These are phyloP conservation scores for Aspergillus kassunensis DNA, from an alignment of 495 filamentous ascomycete genomes.

Conservation along the genomic window DNA sequence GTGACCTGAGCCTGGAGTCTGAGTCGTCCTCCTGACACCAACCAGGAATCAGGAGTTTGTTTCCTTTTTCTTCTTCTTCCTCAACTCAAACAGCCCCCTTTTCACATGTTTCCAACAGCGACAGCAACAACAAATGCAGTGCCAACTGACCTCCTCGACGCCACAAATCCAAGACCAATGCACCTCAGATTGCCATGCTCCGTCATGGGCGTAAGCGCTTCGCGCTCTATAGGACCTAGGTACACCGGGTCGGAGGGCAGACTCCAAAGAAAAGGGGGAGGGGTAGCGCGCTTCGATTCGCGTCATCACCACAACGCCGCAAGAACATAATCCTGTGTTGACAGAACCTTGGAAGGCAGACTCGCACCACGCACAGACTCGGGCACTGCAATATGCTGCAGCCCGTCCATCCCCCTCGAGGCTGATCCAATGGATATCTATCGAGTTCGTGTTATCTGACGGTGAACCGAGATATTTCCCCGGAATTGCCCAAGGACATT, in stretches of 20 bases:
- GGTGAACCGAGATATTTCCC: slow-evolving; percentile 7
- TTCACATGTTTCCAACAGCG: not conserved
- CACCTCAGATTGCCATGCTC: not conserved
- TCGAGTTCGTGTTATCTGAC: not conserved
- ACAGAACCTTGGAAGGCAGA: slow-evolving; percentile 9
- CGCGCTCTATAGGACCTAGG: not conserved
- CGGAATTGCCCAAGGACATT: slow-evolving; percentile 8
- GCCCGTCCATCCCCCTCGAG: slow-evolving; percentile 8
- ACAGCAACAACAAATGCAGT: too few relatives aligned
- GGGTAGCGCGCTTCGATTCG: slow-evolving; percentile 1
- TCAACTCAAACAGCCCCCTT: slow-evolving; percentile 5
- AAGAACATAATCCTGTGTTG: too few relatives aligned
- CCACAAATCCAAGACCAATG: not conserved
- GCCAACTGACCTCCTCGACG: not conserved
- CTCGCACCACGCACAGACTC: slow-evolving; percentile 15
- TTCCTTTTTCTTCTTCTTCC: not conserved
- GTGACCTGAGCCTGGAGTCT: not conserved
- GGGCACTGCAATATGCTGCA: slow-evolving; percentile 14
- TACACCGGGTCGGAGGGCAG: not conserved
- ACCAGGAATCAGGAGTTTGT: not conserved
- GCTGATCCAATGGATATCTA: not conserved
- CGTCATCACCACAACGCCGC: not conserved
- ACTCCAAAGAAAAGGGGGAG: not conserved
- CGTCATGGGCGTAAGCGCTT: not conserved
- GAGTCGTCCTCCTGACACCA: not conserved